Evolutionary conservation across 2,329 filamentous ascomycete species (phyloP).

Genomic region (Dactylellina drechsleri): DNA sequence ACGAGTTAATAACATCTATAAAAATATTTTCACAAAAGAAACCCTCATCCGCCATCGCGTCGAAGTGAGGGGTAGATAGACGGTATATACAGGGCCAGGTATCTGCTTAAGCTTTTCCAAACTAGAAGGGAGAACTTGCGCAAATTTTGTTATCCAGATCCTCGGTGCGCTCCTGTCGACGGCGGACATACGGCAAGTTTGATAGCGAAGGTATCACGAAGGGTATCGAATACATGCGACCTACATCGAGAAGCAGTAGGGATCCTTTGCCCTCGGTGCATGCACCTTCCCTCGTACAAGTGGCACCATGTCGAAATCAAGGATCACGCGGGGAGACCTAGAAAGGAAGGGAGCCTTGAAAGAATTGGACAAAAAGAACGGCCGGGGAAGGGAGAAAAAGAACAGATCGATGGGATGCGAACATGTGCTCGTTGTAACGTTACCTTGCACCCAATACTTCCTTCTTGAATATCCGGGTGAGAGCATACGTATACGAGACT

Average conservation of each 20-base stretch:
- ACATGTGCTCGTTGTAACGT: conserved; percentile 55
- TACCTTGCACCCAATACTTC: conserved; percentile 51
- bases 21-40: conserved; percentile 5
- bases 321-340: conserved; percentile 49
- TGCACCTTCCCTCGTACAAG: conserved; percentile 53
- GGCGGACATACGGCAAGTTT: conserved; percentile 23
- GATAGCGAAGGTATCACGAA: conserved; percentile 31
- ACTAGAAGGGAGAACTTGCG: conserved; percentile 38
- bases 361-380: neutral
- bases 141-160: conserved; percentile 43
- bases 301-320: conserved; percentile 53
- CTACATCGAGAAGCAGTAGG: conserved; percentile 24
- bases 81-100: conserved; percentile 10
- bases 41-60: conserved; percentile 8
- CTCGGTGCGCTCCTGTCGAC: conserved; percentile 29
- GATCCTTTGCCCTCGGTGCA: conserved; percentile 41
- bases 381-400: neutral
- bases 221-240: conserved; percentile 34
- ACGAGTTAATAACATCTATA: neutral
- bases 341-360: conserved; percentile 10
- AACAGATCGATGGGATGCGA: conserved; percentile 27
- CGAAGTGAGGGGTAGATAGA: conserved; percentile 24
- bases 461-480: conserved; percentile 55
- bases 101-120: conserved; percentile 31
- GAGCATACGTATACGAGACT: conserved; percentile 46